phyloP scores from a whole-genome alignment of 306 rosid species.

The Ziziphus jujuba region DNA sequence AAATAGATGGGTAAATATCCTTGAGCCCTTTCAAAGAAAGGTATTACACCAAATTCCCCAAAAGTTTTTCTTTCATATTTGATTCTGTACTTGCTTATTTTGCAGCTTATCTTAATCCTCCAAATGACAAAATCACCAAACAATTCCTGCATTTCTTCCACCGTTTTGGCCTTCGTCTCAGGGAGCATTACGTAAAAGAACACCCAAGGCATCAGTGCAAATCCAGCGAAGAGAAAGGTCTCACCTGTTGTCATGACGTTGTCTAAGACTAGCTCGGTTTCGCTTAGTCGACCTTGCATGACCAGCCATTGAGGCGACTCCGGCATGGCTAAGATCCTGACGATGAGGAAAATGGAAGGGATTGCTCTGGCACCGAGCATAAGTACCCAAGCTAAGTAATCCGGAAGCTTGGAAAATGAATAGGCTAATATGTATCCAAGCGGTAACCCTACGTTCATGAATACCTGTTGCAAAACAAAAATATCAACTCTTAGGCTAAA shows the following conservation, averaged over 20 bases:
- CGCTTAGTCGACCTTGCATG: constrained; percentile 68
- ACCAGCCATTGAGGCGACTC: constrained; percentile 82
- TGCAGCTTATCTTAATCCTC: background rate
- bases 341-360: constrained; percentile 38
- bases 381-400: constrained; percentile 42
- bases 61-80: too few species aligned
- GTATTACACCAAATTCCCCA: too few species aligned
- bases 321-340: constrained; percentile 59
- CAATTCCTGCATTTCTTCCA: constrained; percentile 47
- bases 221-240: constrained; percentile 34
- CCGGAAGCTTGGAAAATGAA: constrained; percentile 46
- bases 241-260: constrained; percentile 46
- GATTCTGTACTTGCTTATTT: background rate
- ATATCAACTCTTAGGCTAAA: too few species aligned
- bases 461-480: constrained; percentile 34
- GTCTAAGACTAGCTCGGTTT: constrained; percentile 45
- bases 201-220: constrained; percentile 21
- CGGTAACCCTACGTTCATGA: constrained; percentile 49
- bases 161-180: constrained; percentile 51
- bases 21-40: too few species aligned
- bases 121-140: constrained; percentile 36
- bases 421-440: constrained; percentile 51
- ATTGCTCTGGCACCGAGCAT: constrained; percentile 61
- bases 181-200: constrained; percentile 50
- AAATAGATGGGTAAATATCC: too few species aligned